These are phyloP conservation scores for Rostrohypoxylon terebratum DNA, from an alignment of 495 filamentous ascomycete species.

Conservation along the genomic window DNA sequence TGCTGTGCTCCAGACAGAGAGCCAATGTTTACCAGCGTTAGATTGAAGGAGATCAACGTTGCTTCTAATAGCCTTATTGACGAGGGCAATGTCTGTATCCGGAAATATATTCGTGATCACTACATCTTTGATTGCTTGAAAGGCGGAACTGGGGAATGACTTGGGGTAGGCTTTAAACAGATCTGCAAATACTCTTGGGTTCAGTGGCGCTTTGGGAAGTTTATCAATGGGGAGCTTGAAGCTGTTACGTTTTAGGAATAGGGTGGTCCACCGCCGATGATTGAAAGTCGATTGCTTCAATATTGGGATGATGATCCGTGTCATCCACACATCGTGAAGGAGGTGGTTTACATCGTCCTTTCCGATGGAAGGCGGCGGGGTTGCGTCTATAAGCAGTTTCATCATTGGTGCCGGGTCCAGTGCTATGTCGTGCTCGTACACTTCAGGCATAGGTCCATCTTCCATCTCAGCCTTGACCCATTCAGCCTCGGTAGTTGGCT, in stretches of 20 bases:
- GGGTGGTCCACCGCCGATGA: slow-evolving; percentile 45
- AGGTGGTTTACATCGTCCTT: not conserved
- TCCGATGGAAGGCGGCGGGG: not conserved
- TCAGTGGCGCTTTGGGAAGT: slow-evolving; percentile 41
- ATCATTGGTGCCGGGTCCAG: slow-evolving; percentile 15
- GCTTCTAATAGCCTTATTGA: slow-evolving; percentile 39
- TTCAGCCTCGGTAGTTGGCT: slow-evolving; percentile 36
- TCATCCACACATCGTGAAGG: slow-evolving; percentile 16
- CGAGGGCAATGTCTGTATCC: slow-evolving; percentile 14
- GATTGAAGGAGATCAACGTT: slow-evolving; percentile 15
- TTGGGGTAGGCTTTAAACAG: slow-evolving; percentile 17
- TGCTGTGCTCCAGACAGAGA: slow-evolving; percentile 29
- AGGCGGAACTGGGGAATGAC: slow-evolving; percentile 22
- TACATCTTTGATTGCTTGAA: slow-evolving; percentile 31
- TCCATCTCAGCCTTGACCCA: slow-evolving; percentile 48
- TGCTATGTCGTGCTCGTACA: not conserved
- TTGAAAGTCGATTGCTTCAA: slow-evolving; percentile 39
- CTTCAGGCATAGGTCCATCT: slow-evolving; percentile 1
- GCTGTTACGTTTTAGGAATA: slow-evolving; percentile 46
- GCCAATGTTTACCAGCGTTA: slow-evolving; percentile 47
- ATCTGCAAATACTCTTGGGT: slow-evolving; percentile 15
- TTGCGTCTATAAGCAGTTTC: slow-evolving; percentile 11
- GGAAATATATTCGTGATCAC: slow-evolving; percentile 34
- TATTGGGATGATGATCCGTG: slow-evolving; percentile 31
- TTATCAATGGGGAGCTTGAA: slow-evolving; percentile 27